Evolutionary conservation across 2,329 filamentous ascomycete genomes (phyloP), one percentile per base, ranked within the genome.

Genomic region (Curvularia sp.): DNA sequence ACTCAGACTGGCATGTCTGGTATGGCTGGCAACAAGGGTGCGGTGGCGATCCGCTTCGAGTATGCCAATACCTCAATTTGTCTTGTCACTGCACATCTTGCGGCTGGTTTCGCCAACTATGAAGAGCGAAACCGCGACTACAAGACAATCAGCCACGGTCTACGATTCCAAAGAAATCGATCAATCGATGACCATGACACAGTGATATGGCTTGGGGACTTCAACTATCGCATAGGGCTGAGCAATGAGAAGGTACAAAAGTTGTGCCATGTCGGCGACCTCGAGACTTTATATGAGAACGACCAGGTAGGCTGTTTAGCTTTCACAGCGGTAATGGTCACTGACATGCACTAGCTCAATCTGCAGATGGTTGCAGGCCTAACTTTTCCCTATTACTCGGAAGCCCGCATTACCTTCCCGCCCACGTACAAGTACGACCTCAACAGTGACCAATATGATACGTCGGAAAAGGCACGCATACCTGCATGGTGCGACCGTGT

Each of bases 401-500:
- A 99, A 78, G 89, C 91, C 5, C 86, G 86, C 53, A 96, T 98
- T 65, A 89, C 84, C 1, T 99, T 99, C 74, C 84, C 90, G 70
- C 95, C 95, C 0, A 99, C 95, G 0, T 99, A 99, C 81, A 97
- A 96, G 77, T 99, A 92, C 73, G 92, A 99, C 74, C 82, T 97
- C 60, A 93, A 92, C 28, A 91, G 87, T 3, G 93, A 98, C 75
- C 85, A 85, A 51, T 99, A 97, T 75, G 95, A 99, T 76, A 94
- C 90, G 9, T 97, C 94, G 48, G 94, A 98, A 71, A 99, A 99
- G 76, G 88, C 89, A 53, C 89, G 95, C 15, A 97, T 98, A 61
- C 95, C 95, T 2, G 95, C 95, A 0, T 99, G 95, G 95, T 97
- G 93, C 60, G 95, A 99, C 77, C 90, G 95, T 36, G 90, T 99